These are phyloP conservation scores for Candida anutae DNA, from an alignment of 1,139 yeast genomes.

Conservation along the genomic window DNA sequence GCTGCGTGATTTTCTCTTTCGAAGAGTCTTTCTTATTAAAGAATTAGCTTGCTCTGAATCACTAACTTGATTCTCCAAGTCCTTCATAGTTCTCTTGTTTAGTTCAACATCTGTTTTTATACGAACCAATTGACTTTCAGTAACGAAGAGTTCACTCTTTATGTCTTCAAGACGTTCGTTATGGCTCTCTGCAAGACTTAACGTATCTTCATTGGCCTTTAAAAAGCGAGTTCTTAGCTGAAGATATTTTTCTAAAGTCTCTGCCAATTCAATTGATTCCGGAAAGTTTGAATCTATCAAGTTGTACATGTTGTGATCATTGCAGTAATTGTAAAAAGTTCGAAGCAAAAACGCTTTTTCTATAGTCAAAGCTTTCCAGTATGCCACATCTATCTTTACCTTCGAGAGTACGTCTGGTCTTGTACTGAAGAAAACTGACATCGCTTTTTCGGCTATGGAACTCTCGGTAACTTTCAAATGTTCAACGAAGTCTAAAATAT, in stretches of 20 bases:
- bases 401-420: conserved; percentile 56
- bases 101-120: conserved; percentile 10
- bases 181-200: conserved; percentile 7
- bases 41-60: conserved; percentile 8
- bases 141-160: conserved; percentile 9
- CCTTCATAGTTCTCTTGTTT: conserved; percentile 6
- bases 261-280: conserved; percentile 69
- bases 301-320: conserved; percentile 43
- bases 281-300: conserved; percentile 69
- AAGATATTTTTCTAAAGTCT: conserved; percentile 46
- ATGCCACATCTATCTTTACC: conserved; percentile 48
- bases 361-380: conserved; percentile 66
- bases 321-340: conserved; percentile 59
- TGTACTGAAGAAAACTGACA: conserved; percentile 52
- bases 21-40: conserved; percentile 2
- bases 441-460: conserved; percentile 57
- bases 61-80: conserved; percentile 5
- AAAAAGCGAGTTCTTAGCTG: conserved; percentile 33
- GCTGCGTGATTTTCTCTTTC: conserved; percentile 3
- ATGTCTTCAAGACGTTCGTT: conserved; percentile 7
- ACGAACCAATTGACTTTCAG: conserved; percentile 8
- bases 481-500: conserved; percentile 64
- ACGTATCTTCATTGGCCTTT: conserved; percentile 20
- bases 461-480: conserved; percentile 61
- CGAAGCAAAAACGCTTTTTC: conserved; percentile 71